Evolutionary conservation across 805 yeast genomes (phyloP).

Genomic region (Nematodospora valgi): DNA sequence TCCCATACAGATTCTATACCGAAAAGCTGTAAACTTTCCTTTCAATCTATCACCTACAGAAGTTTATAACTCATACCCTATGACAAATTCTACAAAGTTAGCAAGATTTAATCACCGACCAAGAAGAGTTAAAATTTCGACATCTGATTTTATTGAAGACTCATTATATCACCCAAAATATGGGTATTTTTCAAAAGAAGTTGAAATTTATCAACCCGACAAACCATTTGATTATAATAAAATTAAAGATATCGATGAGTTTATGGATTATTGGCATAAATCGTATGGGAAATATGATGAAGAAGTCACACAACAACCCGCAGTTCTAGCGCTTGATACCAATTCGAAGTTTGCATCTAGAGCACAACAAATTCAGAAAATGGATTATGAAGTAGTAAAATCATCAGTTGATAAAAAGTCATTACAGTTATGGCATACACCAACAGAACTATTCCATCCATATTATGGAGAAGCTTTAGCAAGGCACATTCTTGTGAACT

Average conservation of each 20-base stretch:
- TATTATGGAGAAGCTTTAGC: conserved; percentile 86
- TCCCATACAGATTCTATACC: conserved; percentile 21
- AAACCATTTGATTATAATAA: conserved; percentile 60
- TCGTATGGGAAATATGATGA: conserved; percentile 55
- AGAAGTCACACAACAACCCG: conserved; percentile 2
- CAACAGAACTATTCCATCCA: conserved; percentile 82
- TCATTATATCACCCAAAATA: conserved; percentile 76
- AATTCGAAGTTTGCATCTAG: conserved; percentile 26
- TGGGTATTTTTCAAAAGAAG: conserved; percentile 79
- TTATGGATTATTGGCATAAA: conserved; percentile 62
- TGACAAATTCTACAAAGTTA: conserved; percentile 30
- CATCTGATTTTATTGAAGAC: conserved; percentile 80
- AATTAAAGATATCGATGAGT: conserved; percentile 62
- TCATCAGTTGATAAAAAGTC: conserved; percentile 28
- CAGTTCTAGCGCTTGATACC: conserved; percentile 4
- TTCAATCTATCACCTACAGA: conserved; percentile 38
- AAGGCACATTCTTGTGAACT: conserved; percentile 68
- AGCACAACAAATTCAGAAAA: conserved; percentile 24
- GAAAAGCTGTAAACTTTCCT: conserved; percentile 41
- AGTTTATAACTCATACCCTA: conserved; percentile 34
- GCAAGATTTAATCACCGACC: conserved; percentile 48
- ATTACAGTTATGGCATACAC: conserved; percentile 84
- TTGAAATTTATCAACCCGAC: conserved; percentile 68
- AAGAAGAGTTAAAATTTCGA: conserved; percentile 60
- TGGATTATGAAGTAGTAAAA: conserved; percentile 18